Evolutionary conservation across 129 eudicot species (phyloP), one percentile per base, ranked within the genome.

Genomic region (Lactuca sativa): DNA sequence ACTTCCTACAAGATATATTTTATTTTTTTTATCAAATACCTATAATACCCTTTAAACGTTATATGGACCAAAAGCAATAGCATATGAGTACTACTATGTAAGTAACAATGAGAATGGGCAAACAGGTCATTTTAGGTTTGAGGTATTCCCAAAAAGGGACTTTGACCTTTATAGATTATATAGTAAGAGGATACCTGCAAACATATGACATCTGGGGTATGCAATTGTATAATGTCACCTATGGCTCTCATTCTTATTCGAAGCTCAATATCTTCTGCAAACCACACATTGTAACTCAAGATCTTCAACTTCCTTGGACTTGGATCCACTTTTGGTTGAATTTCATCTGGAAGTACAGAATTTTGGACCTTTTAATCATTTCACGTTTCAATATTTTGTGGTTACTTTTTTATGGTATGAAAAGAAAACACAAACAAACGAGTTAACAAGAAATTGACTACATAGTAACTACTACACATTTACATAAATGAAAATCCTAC

Each of bases 251-350:
- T 89, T 81, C 98, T 83, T 67, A 77, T 67, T 14, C 66, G 78
- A 88, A 83, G 66, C 82, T 89, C 92, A 48, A 89, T 61, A 41
- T 93, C 95, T 68, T 89, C 98, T 8, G 92, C 84, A 70, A 93
- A 93, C 98, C 98, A 93, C 48, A 93, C 86, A 77, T 93, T 93
- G 62, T 93, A 93, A 67, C 86, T 83, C 86, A 93, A 68, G 62
- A 93, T 75, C 90, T 93, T 93, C 74, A 86, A 36, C 30, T 63
- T 56, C 37, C 36, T 68, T 32, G 61, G 18, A 62, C 36, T 68
- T 32, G 61, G 18, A 62, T 32, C 83, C 18, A 57, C 66, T 37
- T 38, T 66, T 9, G 57, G 9, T 32, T 9, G 76, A 58, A 61
- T 69, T 62, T 78, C 82, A 76, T 60, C 82, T 78, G 75, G 54